Percentiles rank a stretch among this genome's conserved stretches.
Evolutionary conservation across 176 grass and related monocot genomes (phyloP).

Genomic region (Tillandsia leiboldiana): DNA sequence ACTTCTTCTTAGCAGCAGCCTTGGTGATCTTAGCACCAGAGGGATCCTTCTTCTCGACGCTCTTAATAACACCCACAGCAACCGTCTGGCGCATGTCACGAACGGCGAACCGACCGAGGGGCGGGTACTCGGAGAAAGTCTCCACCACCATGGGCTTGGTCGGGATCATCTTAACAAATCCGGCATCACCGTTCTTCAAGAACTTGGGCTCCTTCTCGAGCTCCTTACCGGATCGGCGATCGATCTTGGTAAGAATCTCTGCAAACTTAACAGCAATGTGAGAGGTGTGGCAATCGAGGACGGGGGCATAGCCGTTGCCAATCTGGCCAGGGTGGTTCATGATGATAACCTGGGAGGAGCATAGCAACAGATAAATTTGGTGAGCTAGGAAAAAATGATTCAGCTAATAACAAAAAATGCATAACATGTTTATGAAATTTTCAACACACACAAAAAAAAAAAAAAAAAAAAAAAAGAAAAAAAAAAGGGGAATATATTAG

Average conservation of each 20-base stretch:
- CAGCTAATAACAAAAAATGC: no score
- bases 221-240: constrained; percentile 24
- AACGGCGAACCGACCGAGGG: constrained; percentile 13
- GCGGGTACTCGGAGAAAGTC: constrained; percentile 15
- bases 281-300: constrained; percentile 26
- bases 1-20: neutral
- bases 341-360: constrained; percentile 7
- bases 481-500: no score
- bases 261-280: constrained; percentile 27
- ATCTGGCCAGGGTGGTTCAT: constrained; percentile 33
- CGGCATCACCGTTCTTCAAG: constrained; percentile 16
- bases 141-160: constrained; percentile 29
- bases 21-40: neutral
- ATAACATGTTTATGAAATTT: no score
- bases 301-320: constrained; percentile 22
- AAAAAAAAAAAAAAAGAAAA: no score
- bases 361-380: no score
- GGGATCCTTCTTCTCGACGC: constrained; percentile 18
- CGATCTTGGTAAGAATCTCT: constrained; percentile 21
- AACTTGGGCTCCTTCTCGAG: constrained; percentile 29
- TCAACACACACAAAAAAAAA: no score
- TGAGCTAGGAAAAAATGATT: no score
- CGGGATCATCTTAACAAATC: constrained; percentile 29
- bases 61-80: constrained; percentile 28
- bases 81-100: constrained; percentile 24